Evolutionary conservation across 805 yeast species (phyloP).

Genomic region (Lipomyces orientalis): DNA sequence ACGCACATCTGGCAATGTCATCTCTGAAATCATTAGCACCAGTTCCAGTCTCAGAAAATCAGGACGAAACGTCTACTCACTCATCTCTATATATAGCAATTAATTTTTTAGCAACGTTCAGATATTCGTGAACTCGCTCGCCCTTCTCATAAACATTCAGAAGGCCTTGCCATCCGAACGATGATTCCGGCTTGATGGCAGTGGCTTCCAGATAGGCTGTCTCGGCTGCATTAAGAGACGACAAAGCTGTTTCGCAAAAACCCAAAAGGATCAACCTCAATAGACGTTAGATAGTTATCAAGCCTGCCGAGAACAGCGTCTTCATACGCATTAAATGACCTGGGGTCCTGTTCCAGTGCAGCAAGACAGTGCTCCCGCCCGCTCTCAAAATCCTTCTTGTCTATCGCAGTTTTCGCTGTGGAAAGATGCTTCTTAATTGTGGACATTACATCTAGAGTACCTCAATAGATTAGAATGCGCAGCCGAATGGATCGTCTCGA

Average conservation of each 20-base stretch:
- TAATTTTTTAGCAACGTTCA: conserved; percentile 37
- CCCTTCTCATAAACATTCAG: conserved; percentile 43
- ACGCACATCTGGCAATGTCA: conserved; percentile 39
- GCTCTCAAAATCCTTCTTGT: conserved; percentile 62
- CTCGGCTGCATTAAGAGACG: conserved; percentile 54
- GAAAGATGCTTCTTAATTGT: conserved; percentile 24
- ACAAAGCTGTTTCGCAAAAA: conserved; percentile 36
- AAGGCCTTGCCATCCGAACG: conserved; percentile 84
- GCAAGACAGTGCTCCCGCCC: conserved; percentile 63
- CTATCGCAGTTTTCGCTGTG: conserved; percentile 41
- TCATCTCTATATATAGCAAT: conserved; percentile 33
- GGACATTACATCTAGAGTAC: conserved; percentile 18
- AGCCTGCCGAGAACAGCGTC: conserved; percentile 3
- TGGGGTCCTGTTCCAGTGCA: conserved; percentile 60
- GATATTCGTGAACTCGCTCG: conserved; percentile 34
- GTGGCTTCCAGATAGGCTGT: conserved; percentile 53
- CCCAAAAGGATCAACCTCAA: conserved; percentile 33
- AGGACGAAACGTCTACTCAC: conserved; percentile 15
- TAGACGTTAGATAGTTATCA: neutral
- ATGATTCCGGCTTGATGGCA: conserved; percentile 52
- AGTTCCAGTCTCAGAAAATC: neutral
- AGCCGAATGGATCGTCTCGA: neutral
- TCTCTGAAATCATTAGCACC: conserved; percentile 23
- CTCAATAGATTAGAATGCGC: neutral
- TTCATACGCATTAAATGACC: conserved; percentile 68